Conservation (phyloP, 331 rosid species). For the Prunus yedoensis region DNA sequence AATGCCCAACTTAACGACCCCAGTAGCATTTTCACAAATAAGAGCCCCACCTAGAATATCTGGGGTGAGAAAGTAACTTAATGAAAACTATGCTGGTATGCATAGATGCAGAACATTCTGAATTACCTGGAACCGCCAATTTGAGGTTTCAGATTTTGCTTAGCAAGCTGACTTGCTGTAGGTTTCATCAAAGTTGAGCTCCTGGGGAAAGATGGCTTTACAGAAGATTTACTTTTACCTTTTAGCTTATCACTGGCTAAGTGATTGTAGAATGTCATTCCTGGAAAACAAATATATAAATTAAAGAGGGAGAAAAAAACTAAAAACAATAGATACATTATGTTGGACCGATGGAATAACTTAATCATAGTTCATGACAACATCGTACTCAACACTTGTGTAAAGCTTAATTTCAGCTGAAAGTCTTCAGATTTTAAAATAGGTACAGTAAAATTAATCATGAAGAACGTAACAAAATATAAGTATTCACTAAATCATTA, state of each 20-base stretch:
- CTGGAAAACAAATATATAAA: conserved; percentile 34
- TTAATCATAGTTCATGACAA: neutral
- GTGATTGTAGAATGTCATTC: conserved; percentile 48
- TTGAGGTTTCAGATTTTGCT: conserved; percentile 51
- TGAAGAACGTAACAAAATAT: neutral
- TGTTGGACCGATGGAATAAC: conserved; percentile 1
- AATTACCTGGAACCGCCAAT: conserved; percentile 61
- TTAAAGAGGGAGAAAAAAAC: conserved; percentile 1
- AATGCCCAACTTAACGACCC: neutral
- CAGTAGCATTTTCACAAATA: no score
- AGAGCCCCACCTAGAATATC: no score
- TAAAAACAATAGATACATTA: conserved; percentile 3
- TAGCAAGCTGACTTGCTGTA: conserved; percentile 90
- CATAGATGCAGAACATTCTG: conserved; percentile 16
- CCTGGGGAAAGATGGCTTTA: conserved; percentile 39
- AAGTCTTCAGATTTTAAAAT: neutral
- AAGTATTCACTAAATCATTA: neutral
- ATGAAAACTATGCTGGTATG: neutral
- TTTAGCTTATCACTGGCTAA: conserved; percentile 29
- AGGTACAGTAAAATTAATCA: conserved; percentile 7
- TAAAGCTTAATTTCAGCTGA: conserved; percentile 12
- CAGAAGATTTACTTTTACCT: conserved; percentile 40
- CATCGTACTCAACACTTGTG: neutral
- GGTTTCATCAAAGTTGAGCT: conserved; percentile 91
- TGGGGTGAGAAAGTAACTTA: no score